phyloP scores from a whole-genome alignment of 495 filamentous ascomycete genomes.

The Endocarpon pusillum region DNA sequence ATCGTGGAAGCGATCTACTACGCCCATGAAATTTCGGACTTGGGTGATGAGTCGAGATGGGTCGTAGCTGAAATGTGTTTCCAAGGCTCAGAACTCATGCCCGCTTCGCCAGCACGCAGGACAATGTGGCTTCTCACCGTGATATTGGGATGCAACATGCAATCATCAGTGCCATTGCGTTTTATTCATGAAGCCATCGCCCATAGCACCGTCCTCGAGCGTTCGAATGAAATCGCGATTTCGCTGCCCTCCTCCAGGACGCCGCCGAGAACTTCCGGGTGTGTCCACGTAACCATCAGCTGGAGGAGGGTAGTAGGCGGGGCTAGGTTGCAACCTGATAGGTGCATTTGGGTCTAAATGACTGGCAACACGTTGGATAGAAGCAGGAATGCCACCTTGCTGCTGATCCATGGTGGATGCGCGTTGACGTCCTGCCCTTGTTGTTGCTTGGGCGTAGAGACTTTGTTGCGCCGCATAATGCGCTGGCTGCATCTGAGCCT shows the following conservation, averaged over 20 bases:
- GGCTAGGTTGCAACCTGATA: conserved; percentile 86
- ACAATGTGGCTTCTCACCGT: neutral
- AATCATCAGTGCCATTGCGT: conserved; percentile 43
- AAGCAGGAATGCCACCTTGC: conserved; percentile 73
- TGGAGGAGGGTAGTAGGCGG: conserved; percentile 95
- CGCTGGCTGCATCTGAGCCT: conserved; percentile 48
- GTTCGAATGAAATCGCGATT: conserved; percentile 86
- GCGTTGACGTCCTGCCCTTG: conserved; percentile 67
- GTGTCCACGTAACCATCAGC: conserved; percentile 62
- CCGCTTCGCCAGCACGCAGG: neutral
- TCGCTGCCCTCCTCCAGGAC: conserved; percentile 41
- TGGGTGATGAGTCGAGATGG: neutral
- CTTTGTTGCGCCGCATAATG: conserved; percentile 54
- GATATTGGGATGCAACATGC: neutral
- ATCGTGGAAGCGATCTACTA: too few species aligned
- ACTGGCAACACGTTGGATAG: conserved; percentile 90
- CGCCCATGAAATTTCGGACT: neutral
- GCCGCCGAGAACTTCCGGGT: conserved; percentile 52
- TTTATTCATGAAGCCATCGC: conserved; percentile 61
- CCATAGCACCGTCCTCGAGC: conserved; percentile 81
- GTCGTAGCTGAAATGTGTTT: neutral
- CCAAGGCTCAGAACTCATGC: neutral
- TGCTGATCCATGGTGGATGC: conserved; percentile 93
- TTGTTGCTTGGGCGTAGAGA: conserved; percentile 74
- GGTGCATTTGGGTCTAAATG: conserved; percentile 92